These are phyloP conservation scores for Geoglossum cookeanum DNA, from an alignment of 2,329 filamentous ascomycete species.

Conservation along the genomic window DNA sequence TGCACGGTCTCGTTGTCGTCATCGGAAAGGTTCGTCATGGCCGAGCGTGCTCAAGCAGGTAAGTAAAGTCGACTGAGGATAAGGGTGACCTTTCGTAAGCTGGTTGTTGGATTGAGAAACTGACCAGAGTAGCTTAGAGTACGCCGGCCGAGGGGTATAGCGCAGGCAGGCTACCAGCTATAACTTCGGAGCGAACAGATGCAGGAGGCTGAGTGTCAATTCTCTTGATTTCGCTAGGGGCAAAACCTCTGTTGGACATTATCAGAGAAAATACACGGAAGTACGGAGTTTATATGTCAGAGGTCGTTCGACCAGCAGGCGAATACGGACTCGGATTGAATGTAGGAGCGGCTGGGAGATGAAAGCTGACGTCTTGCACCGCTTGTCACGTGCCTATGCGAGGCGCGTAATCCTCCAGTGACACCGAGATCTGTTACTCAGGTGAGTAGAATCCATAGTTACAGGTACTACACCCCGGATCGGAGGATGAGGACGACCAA, in stretches of 20 bases:
- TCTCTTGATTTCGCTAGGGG: background rate
- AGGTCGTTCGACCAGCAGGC: background rate
- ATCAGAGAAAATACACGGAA: background rate
- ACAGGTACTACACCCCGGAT: background rate
- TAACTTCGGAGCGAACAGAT: background rate
- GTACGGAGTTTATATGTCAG: background rate
- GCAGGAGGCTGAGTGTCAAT: background rate
- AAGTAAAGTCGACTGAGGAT: background rate
- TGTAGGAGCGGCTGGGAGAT: background rate
- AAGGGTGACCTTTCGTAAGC: background rate
- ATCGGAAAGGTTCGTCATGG: constrained; percentile 42
- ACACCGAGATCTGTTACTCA: no score
- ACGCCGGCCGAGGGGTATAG: background rate
- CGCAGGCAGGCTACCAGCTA: background rate
- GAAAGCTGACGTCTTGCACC: background rate
- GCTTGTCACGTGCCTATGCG: background rate
- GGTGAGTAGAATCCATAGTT: no score
- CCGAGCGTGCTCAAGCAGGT: background rate
- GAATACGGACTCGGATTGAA: background rate
- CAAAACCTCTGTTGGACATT: background rate
- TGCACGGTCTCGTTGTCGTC: constrained; percentile 95
- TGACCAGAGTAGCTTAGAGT: background rate
- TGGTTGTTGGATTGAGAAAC: background rate
- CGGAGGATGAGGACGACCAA: background rate
- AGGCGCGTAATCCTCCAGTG: background rate